Base-by-base conservation (phyloP, 2,329 filamentous ascomycete genomes). In the Aspergillus neoniger region DNA sequence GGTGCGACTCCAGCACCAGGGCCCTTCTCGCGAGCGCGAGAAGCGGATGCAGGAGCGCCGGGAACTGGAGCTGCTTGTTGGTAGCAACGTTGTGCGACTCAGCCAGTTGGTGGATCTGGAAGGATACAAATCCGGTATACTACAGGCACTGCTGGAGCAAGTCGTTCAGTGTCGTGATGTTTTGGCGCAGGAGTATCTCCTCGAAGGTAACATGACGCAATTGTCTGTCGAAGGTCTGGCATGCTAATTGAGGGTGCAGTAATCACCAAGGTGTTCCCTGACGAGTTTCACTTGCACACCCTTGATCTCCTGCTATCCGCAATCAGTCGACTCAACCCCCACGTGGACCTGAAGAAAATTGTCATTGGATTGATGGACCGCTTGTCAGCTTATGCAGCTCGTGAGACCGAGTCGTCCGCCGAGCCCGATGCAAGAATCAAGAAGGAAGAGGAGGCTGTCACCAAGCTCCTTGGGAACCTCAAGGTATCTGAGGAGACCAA, bases 361-460 rank as follows among this genome's bases (percentile, higher is more conserved):
- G 94, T 99, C 9, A 97, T 98, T 72, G 95, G 94, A 25, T 82
- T 99, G 62, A 99, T 99, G 96, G 94, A 99, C 73, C 88, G 95
- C 41, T 79, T 99, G 30, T 97, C 95, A 6, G 89, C 92, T 58
- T 99, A 96, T 76, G 94, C 95, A n/a, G 90, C 95, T 69, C 86
- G 93, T 59, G 94, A 98, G 76, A 86, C 91, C 3, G 88, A 91
- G 58, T 83, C 86, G 19, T 82, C 84, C 4, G 86, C 89, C 41
- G 88, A 94, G 69, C 82, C 85, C 5, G 88, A 91, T 58, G 86
- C 93, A 67, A 87, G 87, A 66, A 87, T 88, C 64, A 89, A 91
- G 76, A 82, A 86, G 28, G 95, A 99, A 77, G 88, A 95, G 66
- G 91, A 96, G 56, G 94, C 94, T 0, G 85, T 96, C 57, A 81